phyloP scores from a whole-genome alignment of 108 stramenopile species.

The Nitzschia inconspicua region DNA sequence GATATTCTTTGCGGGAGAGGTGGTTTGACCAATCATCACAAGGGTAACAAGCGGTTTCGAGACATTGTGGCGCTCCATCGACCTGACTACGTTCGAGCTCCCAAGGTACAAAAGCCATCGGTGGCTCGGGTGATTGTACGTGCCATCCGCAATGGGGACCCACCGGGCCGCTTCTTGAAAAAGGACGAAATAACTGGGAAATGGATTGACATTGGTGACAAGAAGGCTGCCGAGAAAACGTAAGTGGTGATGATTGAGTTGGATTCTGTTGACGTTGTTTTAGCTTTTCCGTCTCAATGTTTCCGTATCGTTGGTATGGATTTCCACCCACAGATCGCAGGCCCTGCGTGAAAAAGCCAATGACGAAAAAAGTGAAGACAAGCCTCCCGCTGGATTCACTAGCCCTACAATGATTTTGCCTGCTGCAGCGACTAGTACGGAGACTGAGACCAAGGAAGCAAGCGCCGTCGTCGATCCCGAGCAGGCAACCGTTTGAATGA shows the following conservation, averaged over 20 bases:
- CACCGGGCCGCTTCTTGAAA: slow-evolving; percentile 81
- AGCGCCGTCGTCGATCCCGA: not conserved
- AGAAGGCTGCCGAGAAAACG: slow-evolving; percentile 50
- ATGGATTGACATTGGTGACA: slow-evolving; percentile 83
- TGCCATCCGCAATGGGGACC: slow-evolving; percentile 77
- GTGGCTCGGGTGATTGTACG: slow-evolving; percentile 76
- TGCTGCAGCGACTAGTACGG: not conserved
- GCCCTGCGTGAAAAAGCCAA: slow-evolving; percentile 62
- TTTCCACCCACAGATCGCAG: too few species aligned
- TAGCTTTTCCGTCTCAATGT: not conserved
- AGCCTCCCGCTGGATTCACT: slow-evolving; percentile 1
- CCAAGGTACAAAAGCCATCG: slow-evolving; percentile 78
- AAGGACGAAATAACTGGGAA: slow-evolving; percentile 62
- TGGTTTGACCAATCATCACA: slow-evolving; percentile 80
- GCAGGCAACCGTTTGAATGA: not conserved
- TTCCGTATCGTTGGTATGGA: slow-evolving; percentile 7
- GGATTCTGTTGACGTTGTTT: not conserved
- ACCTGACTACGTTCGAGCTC: slow-evolving; percentile 66
- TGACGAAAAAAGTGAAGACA: slow-evolving; percentile 17
- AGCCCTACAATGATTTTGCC: slow-evolving; percentile 8
- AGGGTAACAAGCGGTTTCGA: slow-evolving; percentile 80
- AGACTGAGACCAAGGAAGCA: not conserved
- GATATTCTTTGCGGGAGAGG: slow-evolving; percentile 62
- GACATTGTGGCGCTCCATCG: slow-evolving; percentile 75
- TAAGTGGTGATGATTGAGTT: too few species aligned